phyloP scores from a whole-genome alignment of 2,329 filamentous ascomycete species.

The Balansia obtecta region DNA sequence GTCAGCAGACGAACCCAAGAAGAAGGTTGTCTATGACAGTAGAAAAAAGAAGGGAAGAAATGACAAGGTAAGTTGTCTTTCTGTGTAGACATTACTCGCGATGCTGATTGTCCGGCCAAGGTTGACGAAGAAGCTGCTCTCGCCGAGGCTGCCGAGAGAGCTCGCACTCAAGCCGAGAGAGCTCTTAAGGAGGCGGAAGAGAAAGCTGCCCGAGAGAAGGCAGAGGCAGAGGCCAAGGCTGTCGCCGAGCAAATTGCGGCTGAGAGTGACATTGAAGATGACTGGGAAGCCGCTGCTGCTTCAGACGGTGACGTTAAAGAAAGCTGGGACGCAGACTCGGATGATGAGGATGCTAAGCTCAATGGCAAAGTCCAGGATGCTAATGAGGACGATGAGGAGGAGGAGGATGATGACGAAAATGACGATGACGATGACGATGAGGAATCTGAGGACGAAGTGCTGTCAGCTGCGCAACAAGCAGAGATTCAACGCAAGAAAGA shows the following conservation, averaged over 20 bases:
- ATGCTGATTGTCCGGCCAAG: conserved; percentile 22
- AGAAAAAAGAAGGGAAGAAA: conserved; percentile 65
- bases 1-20: conserved; percentile 52
- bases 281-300: conserved; percentile 79
- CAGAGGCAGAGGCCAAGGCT: conserved; percentile 41
- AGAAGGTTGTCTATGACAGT: conserved; percentile 62
- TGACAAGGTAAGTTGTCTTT: conserved; percentile 33
- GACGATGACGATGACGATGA: conserved; percentile 17
- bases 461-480: conserved; percentile 59
- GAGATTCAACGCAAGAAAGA: conserved; percentile 74
- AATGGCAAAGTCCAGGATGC: conserved; percentile 10
- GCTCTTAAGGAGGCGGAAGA: conserved; percentile 49
- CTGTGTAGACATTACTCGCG: neutral
- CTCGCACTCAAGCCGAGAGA: conserved; percentile 54
- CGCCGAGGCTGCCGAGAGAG: conserved; percentile 66
- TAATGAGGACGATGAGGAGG: conserved; percentile 34
- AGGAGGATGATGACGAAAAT: conserved; percentile 10
- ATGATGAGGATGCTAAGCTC: conserved; percentile 42
- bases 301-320: conserved; percentile 71
- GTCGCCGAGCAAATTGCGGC: conserved; percentile 41
- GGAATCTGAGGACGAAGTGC: conserved; percentile 52
- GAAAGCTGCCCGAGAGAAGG: conserved; percentile 44
- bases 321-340: conserved; percentile 82
- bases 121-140: conserved; percentile 67
- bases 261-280: conserved; percentile 57